These are phyloP conservation scores for Alternaria triticimaculans DNA, from an alignment of 2,329 filamentous ascomycete species.

Conservation along the genomic window DNA sequence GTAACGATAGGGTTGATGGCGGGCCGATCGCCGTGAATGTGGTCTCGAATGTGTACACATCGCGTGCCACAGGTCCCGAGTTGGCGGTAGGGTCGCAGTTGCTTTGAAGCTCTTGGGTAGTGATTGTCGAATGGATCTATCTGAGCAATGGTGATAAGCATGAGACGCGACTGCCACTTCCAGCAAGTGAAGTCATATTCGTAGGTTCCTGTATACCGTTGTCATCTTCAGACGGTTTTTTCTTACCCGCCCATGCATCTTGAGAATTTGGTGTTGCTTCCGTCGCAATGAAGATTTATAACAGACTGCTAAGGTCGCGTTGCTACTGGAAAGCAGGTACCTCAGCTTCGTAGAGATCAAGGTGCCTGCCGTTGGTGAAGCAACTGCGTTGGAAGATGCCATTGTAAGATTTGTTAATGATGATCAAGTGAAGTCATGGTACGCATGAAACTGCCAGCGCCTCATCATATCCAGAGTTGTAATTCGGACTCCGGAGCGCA, in stretches of 20 bases:
- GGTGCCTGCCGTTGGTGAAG: background rate
- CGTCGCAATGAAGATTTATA: background rate
- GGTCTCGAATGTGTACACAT: background rate
- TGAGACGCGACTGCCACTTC: background rate
- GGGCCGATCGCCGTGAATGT: background rate
- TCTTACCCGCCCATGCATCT: background rate
- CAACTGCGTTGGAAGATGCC: background rate
- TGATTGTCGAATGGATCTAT: background rate
- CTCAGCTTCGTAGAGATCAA: background rate
- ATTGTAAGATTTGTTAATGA: background rate
- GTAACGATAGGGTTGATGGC: background rate
- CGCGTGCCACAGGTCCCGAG: background rate
- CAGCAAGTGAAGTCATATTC: no score
- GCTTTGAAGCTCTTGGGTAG: background rate
- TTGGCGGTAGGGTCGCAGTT: background rate
- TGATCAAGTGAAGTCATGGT: background rate
- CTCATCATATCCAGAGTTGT: background rate
- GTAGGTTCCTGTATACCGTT: background rate
- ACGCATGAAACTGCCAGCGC: background rate
- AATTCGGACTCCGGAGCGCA: background rate
- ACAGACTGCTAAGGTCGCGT: background rate
- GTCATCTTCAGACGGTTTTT: background rate
- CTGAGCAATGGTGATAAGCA: background rate
- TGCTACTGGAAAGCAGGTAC: no score
- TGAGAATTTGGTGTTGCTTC: background rate